Evolutionary conservation across 2,329 filamentous ascomycete genomes (phyloP).

Genomic region (Aspergillus floridensis): DNA sequence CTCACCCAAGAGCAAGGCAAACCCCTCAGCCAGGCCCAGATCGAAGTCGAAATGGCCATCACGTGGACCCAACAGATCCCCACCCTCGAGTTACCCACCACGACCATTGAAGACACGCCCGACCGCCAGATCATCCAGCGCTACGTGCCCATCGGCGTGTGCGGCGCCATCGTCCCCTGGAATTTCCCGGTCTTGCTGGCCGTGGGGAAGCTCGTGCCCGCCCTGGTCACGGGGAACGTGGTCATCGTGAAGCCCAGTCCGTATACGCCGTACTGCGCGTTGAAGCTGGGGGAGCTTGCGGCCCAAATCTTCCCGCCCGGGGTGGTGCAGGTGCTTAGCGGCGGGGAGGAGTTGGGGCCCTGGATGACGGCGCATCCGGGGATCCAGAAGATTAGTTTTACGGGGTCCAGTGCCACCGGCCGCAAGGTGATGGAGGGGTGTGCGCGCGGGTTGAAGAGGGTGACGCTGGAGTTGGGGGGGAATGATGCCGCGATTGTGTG

Average conservation of each 20-base stretch:
- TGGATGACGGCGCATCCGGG: constrained; percentile 54
- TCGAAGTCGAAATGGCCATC: constrained; percentile 28
- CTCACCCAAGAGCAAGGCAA: constrained; percentile 47
- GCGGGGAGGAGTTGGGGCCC: constrained; percentile 55
- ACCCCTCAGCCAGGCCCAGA: constrained; percentile 28
- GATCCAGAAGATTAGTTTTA: constrained; percentile 60
- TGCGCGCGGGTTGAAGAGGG: constrained; percentile 52
- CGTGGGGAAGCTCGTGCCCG: constrained; percentile 51
- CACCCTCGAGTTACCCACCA: constrained; percentile 40
- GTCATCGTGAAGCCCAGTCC: constrained; percentile 56
- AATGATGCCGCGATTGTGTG: constrained; percentile 57
- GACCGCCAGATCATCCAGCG: constrained; percentile 33
- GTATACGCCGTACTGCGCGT: constrained; percentile 52
- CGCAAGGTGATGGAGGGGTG: constrained; percentile 52
- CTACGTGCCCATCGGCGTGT: constrained; percentile 41
- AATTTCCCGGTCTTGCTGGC: constrained; percentile 50
- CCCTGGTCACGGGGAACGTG: constrained; percentile 53
- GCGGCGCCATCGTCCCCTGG: constrained; percentile 60
- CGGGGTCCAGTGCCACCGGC: constrained; percentile 54
- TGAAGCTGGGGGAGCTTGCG: constrained; percentile 54
- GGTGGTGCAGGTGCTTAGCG: constrained; percentile 57
- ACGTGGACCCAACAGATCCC: constrained; percentile 22
- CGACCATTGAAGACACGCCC: constrained; percentile 49
- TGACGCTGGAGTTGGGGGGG: constrained; percentile 55
- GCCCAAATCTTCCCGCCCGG: constrained; percentile 53